Evolutionary conservation across 345 rosid genomes (phyloP), one percentile per base, ranked within the genome.

Genomic region (Eucalyptus grandis): DNA sequence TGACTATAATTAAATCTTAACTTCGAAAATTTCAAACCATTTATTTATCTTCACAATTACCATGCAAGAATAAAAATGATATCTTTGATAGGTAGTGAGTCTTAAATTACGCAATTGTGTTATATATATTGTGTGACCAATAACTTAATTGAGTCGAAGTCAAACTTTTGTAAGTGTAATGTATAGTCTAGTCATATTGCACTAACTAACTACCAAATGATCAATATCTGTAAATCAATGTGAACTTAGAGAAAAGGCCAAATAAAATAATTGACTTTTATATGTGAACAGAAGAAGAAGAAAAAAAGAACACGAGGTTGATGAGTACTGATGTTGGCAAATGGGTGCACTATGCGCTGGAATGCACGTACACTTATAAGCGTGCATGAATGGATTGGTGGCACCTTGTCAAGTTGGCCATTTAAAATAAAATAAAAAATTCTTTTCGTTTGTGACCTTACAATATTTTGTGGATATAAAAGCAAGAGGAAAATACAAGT

Each of bases 61-160:
- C 11, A 15, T n/a, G 3, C 0, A 67, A 67, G 21, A 16, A 15
- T 8, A 34, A n/a, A 67, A n/a, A 14, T 2, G 21, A 1, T 9
- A 17, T 10, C 11, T 21, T 0, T 17, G 0, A 3, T 69, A 0
- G 0, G 3, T 5, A 7, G 2, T 69, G 4, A 0, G 5, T 4
- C 43, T 69, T 4, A 9, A 2, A 34, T 69, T 34, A 17, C 3
- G 13, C 22, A 16, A 31, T 0, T 0, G 11, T n/a, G 1, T 14
- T 14, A 14, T n/a, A n/a, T 67, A 31, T 6, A 16, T 67, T 67
- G 2, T 16, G 24, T 16, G 0, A 67, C 11, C 24, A 31, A 31
- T 9, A 15, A 0, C 44, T 69, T 34, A 34, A 34, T 16, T 69
- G 81, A 16, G 24, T 17, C 0, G 22, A 31, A 31, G 0, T 69